A percentile compares a stretch with the other conserved stretches of the same genome.
phyloP scores from a whole-genome alignment of 2,329 filamentous ascomycete species.

The Decorospora gaudefroyi region DNA sequence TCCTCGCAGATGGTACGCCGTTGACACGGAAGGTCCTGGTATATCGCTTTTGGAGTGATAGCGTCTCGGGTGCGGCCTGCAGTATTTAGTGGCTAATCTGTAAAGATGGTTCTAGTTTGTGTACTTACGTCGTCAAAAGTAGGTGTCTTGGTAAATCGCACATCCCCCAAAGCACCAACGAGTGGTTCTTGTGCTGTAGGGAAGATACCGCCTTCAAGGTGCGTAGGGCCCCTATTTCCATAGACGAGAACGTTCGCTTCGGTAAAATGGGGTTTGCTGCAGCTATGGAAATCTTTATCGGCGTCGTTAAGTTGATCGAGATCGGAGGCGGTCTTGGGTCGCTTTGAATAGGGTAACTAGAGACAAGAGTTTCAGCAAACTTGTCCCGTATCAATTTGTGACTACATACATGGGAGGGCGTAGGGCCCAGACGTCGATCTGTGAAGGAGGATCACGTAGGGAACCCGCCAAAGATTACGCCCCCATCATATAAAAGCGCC shows the following conservation, averaged over 20 bases:
- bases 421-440: slow-evolving; percentile 39
- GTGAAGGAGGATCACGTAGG: slow-evolving; percentile 39
- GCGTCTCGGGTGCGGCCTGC: slow-evolving; percentile 60
- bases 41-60: slow-evolving; percentile 60
- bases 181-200: slow-evolving; percentile 61
- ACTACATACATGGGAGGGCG: slow-evolving; percentile 50
- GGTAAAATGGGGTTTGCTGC: slow-evolving; percentile 79
- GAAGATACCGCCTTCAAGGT: slow-evolving; percentile 56
- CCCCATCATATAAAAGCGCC: slow-evolving; percentile 31
- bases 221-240: slow-evolving; percentile 52
- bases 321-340: slow-evolving; percentile 68
- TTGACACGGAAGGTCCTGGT: slow-evolving; percentile 53
- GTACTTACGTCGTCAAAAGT: slow-evolving; percentile 51
- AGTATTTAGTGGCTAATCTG: slow-evolving; percentile 19
- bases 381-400: slow-evolving; percentile 49
- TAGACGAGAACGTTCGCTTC: slow-evolving; percentile 74
- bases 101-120: not conserved
- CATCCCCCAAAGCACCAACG: slow-evolving; percentile 65
- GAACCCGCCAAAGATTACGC: slow-evolving; percentile 51
- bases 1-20: slow-evolving; percentile 63
- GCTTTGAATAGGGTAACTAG: slow-evolving; percentile 87
- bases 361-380: slow-evolving; percentile 47
- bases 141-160: slow-evolving; percentile 67
- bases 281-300: slow-evolving; percentile 71
- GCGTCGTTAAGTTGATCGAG: slow-evolving; percentile 65